Evolutionary conservation across 2,329 filamentous ascomycete species (phyloP), one percentile per base, ranked within the genome.

Genomic region (Ophiostoma fasciatum): DNA sequence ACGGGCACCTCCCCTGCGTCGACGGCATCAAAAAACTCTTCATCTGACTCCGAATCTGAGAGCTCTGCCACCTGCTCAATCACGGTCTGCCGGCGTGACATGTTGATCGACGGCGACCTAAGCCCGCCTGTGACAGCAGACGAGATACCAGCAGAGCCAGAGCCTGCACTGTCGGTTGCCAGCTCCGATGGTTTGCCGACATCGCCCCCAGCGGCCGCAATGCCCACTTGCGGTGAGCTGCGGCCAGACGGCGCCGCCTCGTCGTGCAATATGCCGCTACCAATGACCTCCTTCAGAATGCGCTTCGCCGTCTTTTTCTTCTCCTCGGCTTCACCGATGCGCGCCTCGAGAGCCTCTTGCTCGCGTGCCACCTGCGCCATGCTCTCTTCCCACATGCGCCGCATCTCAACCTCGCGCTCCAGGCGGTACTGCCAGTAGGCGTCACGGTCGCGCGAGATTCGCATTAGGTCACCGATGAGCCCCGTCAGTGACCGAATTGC

Each of bases 331-430:
- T 94, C 82, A 30, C 82, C 84, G 42, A 94, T 82, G 39, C 78
- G 79, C 25, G 74, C 82, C 53, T 96, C 84, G 2, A 98, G 68
- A 35, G 85, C 73, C 57, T 96, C 90, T 49, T 98, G 90, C 54
- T 98, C 90, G 38, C 75, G 77, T 14, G 87, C 90, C n/a, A 98
- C 81, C 49, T 87, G 78, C 9, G 90, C 85, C 90, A 98, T 94
- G 58, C 87, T 96, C 50, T 98, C 90, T 58, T 98, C 90, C 90
- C 90, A 98, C 74, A 98, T 82, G 41, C 82, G 78, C 26, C 90
- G 76, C 60, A 96, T 79, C 52, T 94, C 83, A 29, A 78, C 78
- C 59, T 98, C 90, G 36, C 85, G 78, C 47, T 94, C 87, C 28
- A 98, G 65, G 12, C 87, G 78, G 53, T 93, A 92, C 55, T 96